Evolutionary conservation across 352 stramenopile species (phyloP).

Genomic region (Phytophthora europaea): DNA sequence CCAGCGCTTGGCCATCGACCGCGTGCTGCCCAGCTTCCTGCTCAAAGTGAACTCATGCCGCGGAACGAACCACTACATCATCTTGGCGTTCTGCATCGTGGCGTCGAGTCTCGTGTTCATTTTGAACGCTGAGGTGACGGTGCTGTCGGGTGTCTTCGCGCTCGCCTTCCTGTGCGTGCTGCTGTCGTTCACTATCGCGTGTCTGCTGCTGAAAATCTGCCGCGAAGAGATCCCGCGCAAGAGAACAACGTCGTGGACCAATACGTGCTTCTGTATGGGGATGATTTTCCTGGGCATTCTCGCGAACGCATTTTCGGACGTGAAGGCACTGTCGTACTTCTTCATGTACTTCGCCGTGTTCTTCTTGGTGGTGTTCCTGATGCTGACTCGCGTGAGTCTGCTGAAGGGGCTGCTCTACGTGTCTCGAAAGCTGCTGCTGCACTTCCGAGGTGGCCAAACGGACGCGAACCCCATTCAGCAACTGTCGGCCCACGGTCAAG

Average conservation of each 20-base stretch:
- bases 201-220: slow-evolving; percentile 89
- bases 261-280: slow-evolving; percentile 55
- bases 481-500: slow-evolving; percentile 37
- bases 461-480: slow-evolving; percentile 22
- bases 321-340: slow-evolving; percentile 59
- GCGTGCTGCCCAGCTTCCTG: slow-evolving; percentile 69
- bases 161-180: slow-evolving; percentile 91
- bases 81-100: slow-evolving; percentile 81
- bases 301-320: slow-evolving; percentile 61
- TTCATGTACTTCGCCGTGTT: slow-evolving; percentile 68
- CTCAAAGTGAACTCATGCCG: slow-evolving; percentile 73
- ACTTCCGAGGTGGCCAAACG: slow-evolving; percentile 19
- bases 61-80: slow-evolving; percentile 85
- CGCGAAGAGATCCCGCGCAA: slow-evolving; percentile 80
- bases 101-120: slow-evolving; percentile 78
- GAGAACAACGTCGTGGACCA: slow-evolving; percentile 72
- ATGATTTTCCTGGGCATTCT: slow-evolving; percentile 65
- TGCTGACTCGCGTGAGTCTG: slow-evolving; percentile 71
- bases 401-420: slow-evolving; percentile 63
- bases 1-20: slow-evolving; percentile 86
- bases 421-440: slow-evolving; percentile 48
- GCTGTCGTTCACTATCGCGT: slow-evolving; percentile 83
- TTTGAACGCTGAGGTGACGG: slow-evolving; percentile 81
- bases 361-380: slow-evolving; percentile 60
- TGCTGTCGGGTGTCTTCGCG: slow-evolving; percentile 88